Evolutionary conservation across 179 eudicot species (phyloP), one percentile per base, ranked within the genome.

Genomic region (Silene noctiflora): DNA sequence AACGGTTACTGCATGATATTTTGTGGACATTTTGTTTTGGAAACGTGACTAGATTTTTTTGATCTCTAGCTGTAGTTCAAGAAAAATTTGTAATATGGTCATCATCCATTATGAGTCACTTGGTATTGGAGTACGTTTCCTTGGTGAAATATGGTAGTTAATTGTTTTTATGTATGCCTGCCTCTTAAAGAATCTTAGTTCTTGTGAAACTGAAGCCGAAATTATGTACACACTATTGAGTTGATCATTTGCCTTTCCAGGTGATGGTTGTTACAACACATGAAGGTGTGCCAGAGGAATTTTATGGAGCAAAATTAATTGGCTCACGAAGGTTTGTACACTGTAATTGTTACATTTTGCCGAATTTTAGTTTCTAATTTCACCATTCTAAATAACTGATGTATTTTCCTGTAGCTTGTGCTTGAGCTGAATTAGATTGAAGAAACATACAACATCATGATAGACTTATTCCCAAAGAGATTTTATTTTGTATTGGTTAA

Each of bases 231-330:
- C 8, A 42, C 21, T 14, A 42, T 70, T 51, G 4, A 24, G 51
- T 35, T 11, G 17, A 27, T 7, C 46, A 33, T 29, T 56, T 60
- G 19, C 10, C 51, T 72, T 79, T 81, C n/a, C 78, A 93, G 99
- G 99, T 95, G 58, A 85, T 95, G 91, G 99, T 95, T 77, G 90
- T 95, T 74, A 95, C 99, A 58, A 95, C 97, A 16, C 96, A 93
- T 78, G 97, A 95, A 88, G 99, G 99, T 77, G 97, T 93, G 60
- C 99, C 99, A 20, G 63, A 87, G 61, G 99, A 95, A 75, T 95
- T 95, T 82, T 84, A 92, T 73, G 99, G 99, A 78, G 99, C 99
- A 75, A 89, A 91, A 78, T 75, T 89, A 76, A 82, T 95, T 75
- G 99, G 99, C 80, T 95, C 99, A 69, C 84, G 85, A 73, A 95